Evolutionary conservation across 495 filamentous ascomycete species (phyloP).

Genomic region (Coniosporium apollinis): DNA sequence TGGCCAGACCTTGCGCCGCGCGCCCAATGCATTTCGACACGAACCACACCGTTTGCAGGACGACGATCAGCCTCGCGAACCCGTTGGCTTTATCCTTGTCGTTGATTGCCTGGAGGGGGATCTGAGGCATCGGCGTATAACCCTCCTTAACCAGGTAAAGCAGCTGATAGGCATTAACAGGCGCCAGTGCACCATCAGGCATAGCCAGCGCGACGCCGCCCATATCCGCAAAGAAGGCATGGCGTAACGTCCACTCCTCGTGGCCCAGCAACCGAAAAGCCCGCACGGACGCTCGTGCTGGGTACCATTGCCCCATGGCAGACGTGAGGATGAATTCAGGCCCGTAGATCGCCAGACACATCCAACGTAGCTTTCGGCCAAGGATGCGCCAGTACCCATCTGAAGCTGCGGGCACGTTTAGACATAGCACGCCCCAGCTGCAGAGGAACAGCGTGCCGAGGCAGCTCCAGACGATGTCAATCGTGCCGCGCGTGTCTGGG

Average conservation of each 20-base stretch:
- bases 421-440: constrained; percentile 12
- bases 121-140: not conserved
- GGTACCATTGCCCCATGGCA: constrained; percentile 2
- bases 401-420: constrained; percentile 8
- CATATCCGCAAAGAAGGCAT: constrained; percentile 14
- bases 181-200: not conserved
- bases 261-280: constrained; percentile 7
- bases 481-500: constrained; percentile 10
- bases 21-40: constrained; percentile 16
- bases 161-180: not conserved
- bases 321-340: constrained; percentile 15
- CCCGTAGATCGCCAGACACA: constrained; percentile 6
- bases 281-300: not conserved
- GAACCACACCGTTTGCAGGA: constrained; percentile 19
- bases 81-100: constrained; percentile 2
- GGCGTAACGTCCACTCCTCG: not conserved
- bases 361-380: constrained; percentile 8
- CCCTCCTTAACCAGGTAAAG: not conserved
- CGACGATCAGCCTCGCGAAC: constrained; percentile 11
- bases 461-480: constrained; percentile 12
- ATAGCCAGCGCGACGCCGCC: constrained; percentile 13
- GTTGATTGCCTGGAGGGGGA: not conserved
- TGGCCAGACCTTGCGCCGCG: constrained; percentile 8
- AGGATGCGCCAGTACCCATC: not conserved
- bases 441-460: constrained; percentile 14